phyloP scores from a whole-genome alignment of 352 stramenopile genomes.

The Phytophthora nicotianae region DNA sequence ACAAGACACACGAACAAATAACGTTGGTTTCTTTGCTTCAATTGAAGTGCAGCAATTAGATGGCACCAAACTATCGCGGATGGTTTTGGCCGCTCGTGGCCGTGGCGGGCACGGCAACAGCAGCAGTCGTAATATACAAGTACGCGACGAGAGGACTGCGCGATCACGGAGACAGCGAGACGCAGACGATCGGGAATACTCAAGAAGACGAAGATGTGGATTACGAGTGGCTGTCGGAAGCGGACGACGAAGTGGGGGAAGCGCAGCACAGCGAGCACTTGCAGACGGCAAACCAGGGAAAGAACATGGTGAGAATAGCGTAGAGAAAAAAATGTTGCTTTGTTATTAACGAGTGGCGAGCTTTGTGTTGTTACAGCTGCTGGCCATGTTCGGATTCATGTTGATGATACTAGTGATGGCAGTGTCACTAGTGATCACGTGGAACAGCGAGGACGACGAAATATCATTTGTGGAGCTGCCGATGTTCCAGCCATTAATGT shows the following conservation, averaged over 20 bases:
- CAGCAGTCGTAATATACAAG: slow-evolving; percentile 62
- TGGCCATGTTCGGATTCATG: slow-evolving; percentile 71
- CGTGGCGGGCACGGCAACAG: slow-evolving; percentile 70
- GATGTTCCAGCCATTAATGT: slow-evolving; percentile 84
- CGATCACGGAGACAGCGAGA: slow-evolving; percentile 22
- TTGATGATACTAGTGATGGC: slow-evolving; percentile 69
- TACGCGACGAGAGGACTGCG: slow-evolving; percentile 56
- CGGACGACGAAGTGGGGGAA: slow-evolving; percentile 36
- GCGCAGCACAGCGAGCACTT: slow-evolving; percentile 47
- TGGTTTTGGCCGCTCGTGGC: slow-evolving; percentile 70
- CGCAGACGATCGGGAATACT: slow-evolving; percentile 11
- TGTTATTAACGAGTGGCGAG: neutral
- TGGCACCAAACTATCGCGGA: slow-evolving; percentile 55
- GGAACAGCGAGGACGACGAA: slow-evolving; percentile 51
- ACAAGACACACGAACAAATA: no score
- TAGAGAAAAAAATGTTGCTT: neutral
- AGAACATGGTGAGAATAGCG: slow-evolving; percentile 48
- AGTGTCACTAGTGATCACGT: slow-evolving; percentile 64
- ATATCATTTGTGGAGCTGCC: slow-evolving; percentile 54
- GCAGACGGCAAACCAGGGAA: slow-evolving; percentile 43
- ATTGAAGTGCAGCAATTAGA: slow-evolving; percentile 10
- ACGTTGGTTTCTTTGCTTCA: slow-evolving; percentile 1
- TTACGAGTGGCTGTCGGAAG: slow-evolving; percentile 52
- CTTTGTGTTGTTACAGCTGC: slow-evolving; percentile 40
- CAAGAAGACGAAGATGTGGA: slow-evolving; percentile 37